Evolutionary conservation across 75 land plant species (phyloP), one percentile per base, ranked within the genome.

Genomic region (Picea glauca): DNA sequence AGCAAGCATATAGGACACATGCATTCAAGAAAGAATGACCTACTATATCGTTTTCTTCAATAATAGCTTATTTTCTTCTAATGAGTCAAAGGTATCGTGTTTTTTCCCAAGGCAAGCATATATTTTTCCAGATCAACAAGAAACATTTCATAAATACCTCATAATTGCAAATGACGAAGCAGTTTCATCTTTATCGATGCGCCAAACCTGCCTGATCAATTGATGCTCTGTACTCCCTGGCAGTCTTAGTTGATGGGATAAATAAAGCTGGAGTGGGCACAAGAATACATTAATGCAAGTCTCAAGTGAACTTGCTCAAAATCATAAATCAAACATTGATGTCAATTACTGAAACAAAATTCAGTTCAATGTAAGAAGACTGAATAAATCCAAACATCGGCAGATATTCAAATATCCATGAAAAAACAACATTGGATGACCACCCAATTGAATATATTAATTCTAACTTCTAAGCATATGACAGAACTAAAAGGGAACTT

Each of bases 171-270:
- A 88, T 30, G 87, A 91, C 14, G 96, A 84, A 57, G 85, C 65
- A 58, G 78, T 2, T 77, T 95, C 98, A 85, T 95, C 95, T 65
- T 93, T 95, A 75, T 91, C 90, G 72, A 95, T 87, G 31, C 92
- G 79, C 95, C 95, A 95, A 26, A 87, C 58, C 84, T 89, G 84
- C n/a, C 65, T 60, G 13, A 33, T 46, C 8, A 91, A 78, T 62
- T 78, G 80, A 12, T 72, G 62, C 65, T 58, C 64, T 58, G 56
- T 77, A 20, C 74, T 77, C 46, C 90, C 82, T 56, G 95, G 95
- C 78, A 93, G 83, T 62, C 89, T 74, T 72, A 95, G 60, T 17
- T 78, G 85, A 35, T 85, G 92, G 26, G 90, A 82, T 33, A 93
- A 79, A 72, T 90, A 84, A 12, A 95, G 86, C 98, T 93, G 83